Evolutionary conservation across 352 stramenopile species (phyloP), one percentile per base, ranked within the genome.

Genomic region (Phytopythium delawarense): DNA sequence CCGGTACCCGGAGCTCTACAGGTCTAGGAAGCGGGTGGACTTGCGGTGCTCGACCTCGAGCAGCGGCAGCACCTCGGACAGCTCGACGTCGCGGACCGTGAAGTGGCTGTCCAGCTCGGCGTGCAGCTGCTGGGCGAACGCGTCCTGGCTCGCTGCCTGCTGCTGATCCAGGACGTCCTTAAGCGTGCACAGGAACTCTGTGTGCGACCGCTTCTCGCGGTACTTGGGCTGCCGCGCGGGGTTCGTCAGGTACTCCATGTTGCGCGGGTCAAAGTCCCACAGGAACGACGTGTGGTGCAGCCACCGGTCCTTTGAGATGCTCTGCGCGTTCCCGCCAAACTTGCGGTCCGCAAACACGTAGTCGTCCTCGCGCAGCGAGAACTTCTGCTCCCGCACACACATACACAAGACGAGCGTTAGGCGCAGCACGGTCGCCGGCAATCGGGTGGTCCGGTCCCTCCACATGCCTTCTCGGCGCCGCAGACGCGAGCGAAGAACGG

Each of bases 281-380:
- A 99, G 69, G 74, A 99, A 99, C 57, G 90, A 98, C 23, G 97
- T 99, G 75, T 99, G 97, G 71, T 99, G 97, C 25, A 99, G 71
- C 90, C 92, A 99, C 16, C 96, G 93, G 55, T 88, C 84, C 67
- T 94, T 97, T 7, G 84, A 90, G 63, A 99, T 98, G 65, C 84
- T 94, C 71, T 99, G 97, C 18, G 97, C 96, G 73, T 99, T 99
- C 42, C 97, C 97, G 18, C 86, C 97, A 65, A 98, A 96, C 81
- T 99, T 99, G 37, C 82, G 80, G 61, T 97, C 73, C 28, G 84
- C 87, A 53, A 99, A 91, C 45, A 98, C 91, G 66, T 99, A 99
- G 77, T 99, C 96, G 68, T 99, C 93, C 71, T 98, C 96, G 13
- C 82, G 81, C 20, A 99, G 75, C 35, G 78, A 71, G 66, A 99